Conservation (phyloP, 2,329 filamentous ascomycete genomes). For the Emmonsiellopsis sp. region DNA sequence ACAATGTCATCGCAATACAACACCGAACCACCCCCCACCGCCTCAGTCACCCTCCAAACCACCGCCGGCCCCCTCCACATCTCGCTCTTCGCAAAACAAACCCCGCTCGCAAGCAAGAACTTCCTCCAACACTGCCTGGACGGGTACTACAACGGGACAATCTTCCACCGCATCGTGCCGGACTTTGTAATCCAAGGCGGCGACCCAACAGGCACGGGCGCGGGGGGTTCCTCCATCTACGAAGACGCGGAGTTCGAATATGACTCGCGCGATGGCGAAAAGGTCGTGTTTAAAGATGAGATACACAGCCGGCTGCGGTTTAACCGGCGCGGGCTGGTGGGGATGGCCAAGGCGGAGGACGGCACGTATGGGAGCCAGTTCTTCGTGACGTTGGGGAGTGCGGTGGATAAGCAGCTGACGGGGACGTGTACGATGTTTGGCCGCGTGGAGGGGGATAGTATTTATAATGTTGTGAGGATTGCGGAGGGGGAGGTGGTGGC, state of each 20-base stretch:
- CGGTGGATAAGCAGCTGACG: slow-evolving; percentile 72
- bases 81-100: slow-evolving; percentile 91
- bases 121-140: slow-evolving; percentile 93
- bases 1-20: slow-evolving; percentile 86
- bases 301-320: slow-evolving; percentile 88
- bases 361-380: slow-evolving; percentile 93
- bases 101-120: slow-evolving; percentile 83
- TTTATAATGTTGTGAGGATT: slow-evolving; percentile 93
- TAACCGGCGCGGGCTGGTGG: slow-evolving; percentile 79
- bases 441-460: slow-evolving; percentile 81
- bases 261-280: slow-evolving; percentile 42
- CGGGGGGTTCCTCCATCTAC: slow-evolving; percentile 86
- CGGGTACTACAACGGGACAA: slow-evolving; percentile 87
- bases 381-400: slow-evolving; percentile 75
- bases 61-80: slow-evolving; percentile 81
- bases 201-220: slow-evolving; percentile 85
- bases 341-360: slow-evolving; percentile 73
- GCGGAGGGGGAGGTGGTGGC: slow-evolving; percentile 76
- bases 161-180: slow-evolving; percentile 87
- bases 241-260: slow-evolving; percentile 57
- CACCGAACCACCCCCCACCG: slow-evolving; percentile 88
- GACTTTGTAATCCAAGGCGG: slow-evolving; percentile 92
- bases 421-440: slow-evolving; percentile 92
- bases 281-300: slow-evolving; percentile 73
- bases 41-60: slow-evolving; percentile 82